Percentiles rank a stretch among this genome's conserved stretches.
Evolutionary conservation across 2,329 filamentous ascomycete genomes (phyloP).

Genomic region (Fusarium heterosporum): DNA sequence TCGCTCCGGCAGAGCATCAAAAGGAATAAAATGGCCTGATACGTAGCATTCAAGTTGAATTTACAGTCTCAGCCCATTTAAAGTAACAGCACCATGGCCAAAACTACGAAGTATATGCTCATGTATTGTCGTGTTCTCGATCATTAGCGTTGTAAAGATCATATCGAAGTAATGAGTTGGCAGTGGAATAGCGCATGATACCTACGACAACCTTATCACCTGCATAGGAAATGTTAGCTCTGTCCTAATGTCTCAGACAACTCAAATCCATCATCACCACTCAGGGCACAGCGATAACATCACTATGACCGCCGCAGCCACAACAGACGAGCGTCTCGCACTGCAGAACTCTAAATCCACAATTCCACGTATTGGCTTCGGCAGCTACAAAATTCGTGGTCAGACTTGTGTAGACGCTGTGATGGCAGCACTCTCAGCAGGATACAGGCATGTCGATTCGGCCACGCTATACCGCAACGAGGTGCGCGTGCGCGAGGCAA

Average conservation of each 20-base stretch:
- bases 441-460: constrained; percentile 74
- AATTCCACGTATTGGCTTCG: constrained; percentile 77
- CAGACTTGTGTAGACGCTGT: constrained; percentile 68
- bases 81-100: too few relatives aligned
- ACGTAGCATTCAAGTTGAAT: too few relatives aligned
- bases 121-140: too few relatives aligned
- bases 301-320: constrained; percentile 22
- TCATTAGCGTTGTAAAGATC: not conserved
- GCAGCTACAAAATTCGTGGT: constrained; percentile 72
- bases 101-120: too few relatives aligned
- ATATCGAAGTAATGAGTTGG: not conserved
- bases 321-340: constrained; percentile 28
- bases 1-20: too few relatives aligned
- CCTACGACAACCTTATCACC: not conserved
- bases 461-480: constrained; percentile 76
- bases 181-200: not conserved
- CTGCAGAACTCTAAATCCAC: constrained; percentile 40
- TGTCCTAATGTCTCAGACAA: not conserved
- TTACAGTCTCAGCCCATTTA: too few relatives aligned
- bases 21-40: too few relatives aligned
- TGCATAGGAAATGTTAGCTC: too few relatives aligned
- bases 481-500: constrained; percentile 71
- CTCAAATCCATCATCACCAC: not conserved
- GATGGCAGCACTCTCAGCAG: constrained; percentile 65
- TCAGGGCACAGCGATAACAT: not conserved